phyloP scores from a whole-genome alignment of 75 land plant species.

The Selaginella tamariscina region DNA sequence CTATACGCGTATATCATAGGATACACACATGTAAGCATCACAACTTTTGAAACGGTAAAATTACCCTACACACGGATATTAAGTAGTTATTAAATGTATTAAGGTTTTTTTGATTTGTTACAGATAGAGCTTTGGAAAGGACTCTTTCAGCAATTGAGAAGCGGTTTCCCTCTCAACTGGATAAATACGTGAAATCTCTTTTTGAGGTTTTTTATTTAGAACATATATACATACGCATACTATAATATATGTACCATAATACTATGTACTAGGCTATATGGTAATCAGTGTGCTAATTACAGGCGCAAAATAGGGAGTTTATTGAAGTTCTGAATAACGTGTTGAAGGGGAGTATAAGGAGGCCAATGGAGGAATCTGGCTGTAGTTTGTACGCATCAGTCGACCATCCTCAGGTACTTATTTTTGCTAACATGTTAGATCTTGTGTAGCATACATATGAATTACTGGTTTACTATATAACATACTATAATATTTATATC shows the following conservation, averaged over 20 bases:
- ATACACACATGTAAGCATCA: no score
- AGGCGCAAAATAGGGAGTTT: neutral
- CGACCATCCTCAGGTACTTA: constrained; percentile 62
- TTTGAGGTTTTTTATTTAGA: constrained; percentile 40
- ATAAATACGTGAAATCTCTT: constrained; percentile 35
- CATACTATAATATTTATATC: neutral
- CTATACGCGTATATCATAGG: no score
- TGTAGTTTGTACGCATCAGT: constrained; percentile 48
- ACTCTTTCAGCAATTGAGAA: constrained; percentile 33
- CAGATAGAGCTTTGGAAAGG: constrained; percentile 38
- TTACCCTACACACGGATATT: no score
- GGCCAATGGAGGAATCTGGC: constrained; percentile 37
- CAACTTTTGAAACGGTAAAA: no score
- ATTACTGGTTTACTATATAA: no score
- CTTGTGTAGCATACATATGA: no score
- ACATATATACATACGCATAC: neutral
- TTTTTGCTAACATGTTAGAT: no score
- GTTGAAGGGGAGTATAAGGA: constrained; percentile 31
- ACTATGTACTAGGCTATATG: no score
- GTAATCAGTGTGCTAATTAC: no score
- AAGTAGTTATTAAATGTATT: neutral
- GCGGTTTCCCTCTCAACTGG: constrained; percentile 41
- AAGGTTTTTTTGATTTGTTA: constrained; percentile 2
- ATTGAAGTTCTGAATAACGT: constrained; percentile 28
- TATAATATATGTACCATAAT: neutral